Evolutionary conservation across 2,329 filamentous ascomycete species (phyloP).

Genomic region (Canariomyces notabilis): DNA sequence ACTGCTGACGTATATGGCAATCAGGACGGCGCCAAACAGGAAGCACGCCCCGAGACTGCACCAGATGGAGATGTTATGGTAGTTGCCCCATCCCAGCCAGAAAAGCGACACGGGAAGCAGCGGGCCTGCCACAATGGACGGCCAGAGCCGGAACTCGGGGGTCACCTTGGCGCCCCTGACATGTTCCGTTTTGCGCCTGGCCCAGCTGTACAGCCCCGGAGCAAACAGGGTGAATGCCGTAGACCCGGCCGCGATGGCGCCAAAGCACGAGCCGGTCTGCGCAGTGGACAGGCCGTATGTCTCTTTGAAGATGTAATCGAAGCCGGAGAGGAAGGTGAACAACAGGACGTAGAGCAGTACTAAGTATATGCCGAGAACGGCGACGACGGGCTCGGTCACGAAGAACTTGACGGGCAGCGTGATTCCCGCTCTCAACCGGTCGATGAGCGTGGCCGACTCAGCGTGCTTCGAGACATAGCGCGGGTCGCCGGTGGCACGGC

Average conservation of each 20-base stretch:
- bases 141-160: constrained; percentile 51
- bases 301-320: constrained; percentile 46
- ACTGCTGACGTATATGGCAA: constrained; percentile 45
- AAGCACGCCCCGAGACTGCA: constrained; percentile 45
- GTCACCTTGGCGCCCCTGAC: constrained; percentile 37
- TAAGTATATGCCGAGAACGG: constrained; percentile 41
- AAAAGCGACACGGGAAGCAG: constrained; percentile 48
- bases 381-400: constrained; percentile 41
- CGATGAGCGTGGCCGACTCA: constrained; percentile 33
- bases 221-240: constrained; percentile 39
- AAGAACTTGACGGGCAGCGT: constrained; percentile 41
- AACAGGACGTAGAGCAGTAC: constrained; percentile 43
- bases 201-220: constrained; percentile 41
- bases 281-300: constrained; percentile 43
- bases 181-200: constrained; percentile 38
- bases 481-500: constrained; percentile 37
- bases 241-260: constrained; percentile 36
- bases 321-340: constrained; percentile 45
- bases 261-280: constrained; percentile 42
- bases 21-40: constrained; percentile 47
- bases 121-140: constrained; percentile 45
- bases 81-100: constrained; percentile 54
- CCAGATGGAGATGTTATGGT: constrained; percentile 41
- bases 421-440: constrained; percentile 32
- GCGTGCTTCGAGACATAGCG: constrained; percentile 44